phyloP scores from a whole-genome alignment of 2,329 filamentous ascomycete species.

The Pseudopyrenochaeta lycopersici region DNA sequence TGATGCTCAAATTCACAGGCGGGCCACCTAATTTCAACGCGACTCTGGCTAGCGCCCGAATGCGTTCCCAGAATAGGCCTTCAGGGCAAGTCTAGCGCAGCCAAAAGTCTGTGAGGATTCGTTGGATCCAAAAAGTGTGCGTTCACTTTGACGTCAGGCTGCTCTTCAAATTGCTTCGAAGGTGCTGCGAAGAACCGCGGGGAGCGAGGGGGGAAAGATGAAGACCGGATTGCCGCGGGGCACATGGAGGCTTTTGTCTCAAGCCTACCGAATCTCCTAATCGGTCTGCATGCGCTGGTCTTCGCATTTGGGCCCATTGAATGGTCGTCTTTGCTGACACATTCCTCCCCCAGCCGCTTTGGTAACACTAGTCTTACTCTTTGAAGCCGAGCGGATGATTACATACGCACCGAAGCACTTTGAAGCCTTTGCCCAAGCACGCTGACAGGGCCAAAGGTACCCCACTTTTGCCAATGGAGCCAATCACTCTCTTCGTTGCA shows the following conservation, averaged over 20 bases:
- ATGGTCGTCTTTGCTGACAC: conserved; percentile 12
- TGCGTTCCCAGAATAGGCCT: background rate
- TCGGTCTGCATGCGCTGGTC: conserved; percentile 1
- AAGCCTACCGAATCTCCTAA: background rate
- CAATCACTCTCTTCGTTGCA: background rate
- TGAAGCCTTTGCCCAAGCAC: background rate
- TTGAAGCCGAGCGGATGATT: background rate
- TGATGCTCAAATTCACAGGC: background rate
- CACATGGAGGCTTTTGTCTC: background rate
- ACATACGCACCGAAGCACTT: background rate
- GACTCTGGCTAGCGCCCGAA: background rate
- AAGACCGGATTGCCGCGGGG: conserved; percentile 1
- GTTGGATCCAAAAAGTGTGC: background rate
- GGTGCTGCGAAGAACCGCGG: background rate
- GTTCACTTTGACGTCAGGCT: conserved; percentile 1
- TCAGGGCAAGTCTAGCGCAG: background rate
- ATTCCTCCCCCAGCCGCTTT: background rate
- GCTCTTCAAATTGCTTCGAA: background rate
- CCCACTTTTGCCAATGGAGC: background rate
- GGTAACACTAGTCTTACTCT: conserved; percentile 1
- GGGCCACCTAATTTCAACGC: background rate
- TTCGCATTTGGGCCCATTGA: background rate
- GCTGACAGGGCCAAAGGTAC: background rate
- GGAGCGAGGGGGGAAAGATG: background rate
- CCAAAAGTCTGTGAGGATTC: background rate